phyloP scores from a whole-genome alignment of 2,329 filamentous ascomycete species.

The Dothistroma pini region DNA sequence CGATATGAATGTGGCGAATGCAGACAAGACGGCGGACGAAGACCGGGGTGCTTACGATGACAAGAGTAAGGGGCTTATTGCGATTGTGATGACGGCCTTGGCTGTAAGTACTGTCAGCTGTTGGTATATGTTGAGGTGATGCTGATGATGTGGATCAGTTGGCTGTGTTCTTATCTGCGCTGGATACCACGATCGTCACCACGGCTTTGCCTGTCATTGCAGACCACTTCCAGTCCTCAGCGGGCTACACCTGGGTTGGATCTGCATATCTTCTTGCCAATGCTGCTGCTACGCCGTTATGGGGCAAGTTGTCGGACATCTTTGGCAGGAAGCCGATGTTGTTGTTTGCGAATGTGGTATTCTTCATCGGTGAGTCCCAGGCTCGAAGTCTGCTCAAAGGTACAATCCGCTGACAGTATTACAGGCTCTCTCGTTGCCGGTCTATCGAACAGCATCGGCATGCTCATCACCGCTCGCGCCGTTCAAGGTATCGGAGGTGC shows the following conservation, averaged over 20 bases:
- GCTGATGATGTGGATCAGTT: no score
- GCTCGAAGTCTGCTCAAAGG: background rate
- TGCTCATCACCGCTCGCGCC: conserved; percentile 54
- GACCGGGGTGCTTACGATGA: no score
- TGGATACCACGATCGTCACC: conserved; percentile 39
- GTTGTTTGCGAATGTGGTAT: conserved; percentile 38
- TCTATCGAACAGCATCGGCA: conserved; percentile 44
- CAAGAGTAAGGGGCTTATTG: no score
- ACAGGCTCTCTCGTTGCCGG: conserved; percentile 50
- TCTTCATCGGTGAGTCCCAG: conserved; percentile 45
- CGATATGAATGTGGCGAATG: no score
- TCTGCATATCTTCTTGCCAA: conserved; percentile 45
- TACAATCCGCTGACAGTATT: no score
- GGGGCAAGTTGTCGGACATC: conserved; percentile 41
- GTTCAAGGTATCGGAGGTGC: conserved; percentile 54
- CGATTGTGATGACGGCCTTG: no score
- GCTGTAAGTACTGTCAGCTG: no score
- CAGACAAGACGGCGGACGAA: no score
- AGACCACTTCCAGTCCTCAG: conserved; percentile 45
- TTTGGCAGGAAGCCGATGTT: conserved; percentile 44
- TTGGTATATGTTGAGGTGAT: no score
- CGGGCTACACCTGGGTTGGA: conserved; percentile 48
- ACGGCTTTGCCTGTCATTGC: conserved; percentile 44
- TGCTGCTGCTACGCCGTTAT: conserved; percentile 39
- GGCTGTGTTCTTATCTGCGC: background rate